Evolutionary conservation across 306 rosid species (phyloP).

Genomic region (Quillaja saponaria): DNA sequence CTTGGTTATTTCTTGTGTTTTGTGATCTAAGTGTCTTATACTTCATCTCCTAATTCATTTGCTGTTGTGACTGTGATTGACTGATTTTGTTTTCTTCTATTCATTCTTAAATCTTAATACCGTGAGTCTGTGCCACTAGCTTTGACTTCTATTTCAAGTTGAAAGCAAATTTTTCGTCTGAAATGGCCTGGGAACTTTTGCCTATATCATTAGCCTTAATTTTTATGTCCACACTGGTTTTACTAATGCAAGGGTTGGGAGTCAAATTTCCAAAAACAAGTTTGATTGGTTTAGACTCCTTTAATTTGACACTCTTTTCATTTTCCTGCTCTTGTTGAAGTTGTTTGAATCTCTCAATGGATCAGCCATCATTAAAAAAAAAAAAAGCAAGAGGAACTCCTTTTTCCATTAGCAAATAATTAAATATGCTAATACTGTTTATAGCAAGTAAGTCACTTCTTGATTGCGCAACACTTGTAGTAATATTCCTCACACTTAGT

Average conservation of each 20-base stretch:
- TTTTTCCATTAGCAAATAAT: constrained; percentile 71
- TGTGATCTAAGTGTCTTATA: too few species aligned
- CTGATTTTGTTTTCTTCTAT: too few species aligned
- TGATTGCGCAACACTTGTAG: too few species aligned
- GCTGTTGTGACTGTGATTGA: too few species aligned
- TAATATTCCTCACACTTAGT: too few species aligned
- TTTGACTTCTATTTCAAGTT: constrained; percentile 93
- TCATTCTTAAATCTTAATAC: too few species aligned
- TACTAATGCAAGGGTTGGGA: constrained; percentile 47
- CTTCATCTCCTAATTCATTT: too few species aligned
- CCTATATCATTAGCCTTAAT: constrained; percentile 55
- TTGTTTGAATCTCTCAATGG: constrained; percentile 94
- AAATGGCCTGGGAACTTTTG: constrained; percentile 50
- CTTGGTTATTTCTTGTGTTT: too few species aligned
- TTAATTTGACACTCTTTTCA: constrained; percentile 41
- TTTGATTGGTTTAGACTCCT: constrained; percentile 62
- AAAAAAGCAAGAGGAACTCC: constrained; percentile 79
- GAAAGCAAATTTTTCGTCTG: constrained; percentile 88
- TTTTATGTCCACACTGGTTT: constrained; percentile 34
- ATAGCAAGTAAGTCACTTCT: constrained; percentile 62
- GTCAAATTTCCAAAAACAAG: constrained; percentile 54
- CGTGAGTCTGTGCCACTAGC: constrained; percentile 65
- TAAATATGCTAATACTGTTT: constrained; percentile 52
- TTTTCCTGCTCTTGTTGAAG: constrained; percentile 82
- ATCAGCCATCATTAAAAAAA: constrained; percentile 94